phyloP scores from a whole-genome alignment of 1,284 basidiomycete genomes.

The Filobasidium uniguttulatum region DNA sequence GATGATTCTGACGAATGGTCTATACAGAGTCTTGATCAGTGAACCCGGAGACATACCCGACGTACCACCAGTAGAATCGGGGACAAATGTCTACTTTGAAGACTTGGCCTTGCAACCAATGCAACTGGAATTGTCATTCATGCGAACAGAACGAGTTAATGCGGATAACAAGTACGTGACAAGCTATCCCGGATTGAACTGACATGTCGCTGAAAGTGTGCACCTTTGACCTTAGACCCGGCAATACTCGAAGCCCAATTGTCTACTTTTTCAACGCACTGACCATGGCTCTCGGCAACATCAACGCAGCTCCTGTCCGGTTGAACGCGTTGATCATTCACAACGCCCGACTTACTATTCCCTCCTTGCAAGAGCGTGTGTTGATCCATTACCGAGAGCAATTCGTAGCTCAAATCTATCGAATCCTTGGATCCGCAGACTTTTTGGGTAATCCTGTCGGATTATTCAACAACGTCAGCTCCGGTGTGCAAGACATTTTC shows the following conservation, averaged over 20 bases:
- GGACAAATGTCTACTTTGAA: conserved; percentile 86
- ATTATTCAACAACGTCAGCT: conserved; percentile 95
- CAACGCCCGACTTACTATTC: conserved; percentile 76
- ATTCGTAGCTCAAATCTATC: conserved; percentile 83
- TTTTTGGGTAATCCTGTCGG: conserved; percentile 75
- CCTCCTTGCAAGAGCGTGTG: conserved; percentile 73
- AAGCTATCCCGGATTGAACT: too few species aligned
- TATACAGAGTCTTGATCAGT: conserved; percentile 57
- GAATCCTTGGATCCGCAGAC: conserved; percentile 91
- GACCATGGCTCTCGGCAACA: conserved; percentile 93
- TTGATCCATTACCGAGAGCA: conserved; percentile 91
- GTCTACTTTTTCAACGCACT: conserved; percentile 88
- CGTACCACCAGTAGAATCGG: conserved; percentile 50
- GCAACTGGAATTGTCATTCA: conserved; percentile 84
- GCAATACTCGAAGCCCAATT: conserved; percentile 78
- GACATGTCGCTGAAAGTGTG: conserved; percentile 1
- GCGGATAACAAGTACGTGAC: conserved; percentile 71
- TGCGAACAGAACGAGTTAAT: conserved; percentile 86
- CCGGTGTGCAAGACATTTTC: conserved; percentile 97
- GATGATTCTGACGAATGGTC: too few species aligned
- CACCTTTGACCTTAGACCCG: conserved; percentile 43
- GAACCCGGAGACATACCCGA: conserved; percentile 66
- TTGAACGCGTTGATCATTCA: conserved; percentile 91
- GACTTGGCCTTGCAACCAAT: conserved; percentile 94
- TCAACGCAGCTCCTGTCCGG: conserved; percentile 92